Base-by-base conservation (phyloP, 306 rosid genomes). In the Abrus pulchellus region DNA sequence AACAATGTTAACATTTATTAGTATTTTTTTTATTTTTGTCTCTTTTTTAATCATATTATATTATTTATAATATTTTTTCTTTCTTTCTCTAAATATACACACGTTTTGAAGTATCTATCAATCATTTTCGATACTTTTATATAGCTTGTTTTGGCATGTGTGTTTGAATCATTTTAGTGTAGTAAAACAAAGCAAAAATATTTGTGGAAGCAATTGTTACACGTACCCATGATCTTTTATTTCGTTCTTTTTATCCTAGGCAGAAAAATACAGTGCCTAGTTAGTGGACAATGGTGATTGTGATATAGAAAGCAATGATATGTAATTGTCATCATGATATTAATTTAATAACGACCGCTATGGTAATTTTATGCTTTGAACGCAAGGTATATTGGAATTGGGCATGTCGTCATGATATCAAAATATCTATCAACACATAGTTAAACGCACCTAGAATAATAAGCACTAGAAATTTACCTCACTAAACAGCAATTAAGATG, bases 171-270 rank as follows among this genome's bases (percentile, higher is more conserved):
- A 36, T 7, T 68, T 48, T 57, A 12, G 29, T 60, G 60, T 74
- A 47, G 8, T 41, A 9, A 61, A 62, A 72, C 47, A 27, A 3
- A 34, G 27, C 30, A 6, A 38, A 63, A 8, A 33, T 54, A 14
- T 81, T n/a, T 33, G 78, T 12, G 80, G 77, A 79, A 13, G 66
- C 52, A 83, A 36, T 60, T 40, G 28, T 60, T 33, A 55, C 62
- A 80, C 75, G 69, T 64, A 81, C 30, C 34, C 13, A 27, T 1
- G 6, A 14, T 29, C 34, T 50, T 64, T 38, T n/a, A 8, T 45
- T 66, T 29, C 20, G 1, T 13, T 61, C 3, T 30, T 14, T 75
- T 62, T 45, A 38, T 76, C 32, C 32, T 12, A 8, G 34, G 66
- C 54, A 41, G 1, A 76, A 63, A 63, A 36, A 9, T 61, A 34